Evolutionary conservation across 306 rosid genomes (phyloP).

Genomic region (Vachellia collinsii): DNA sequence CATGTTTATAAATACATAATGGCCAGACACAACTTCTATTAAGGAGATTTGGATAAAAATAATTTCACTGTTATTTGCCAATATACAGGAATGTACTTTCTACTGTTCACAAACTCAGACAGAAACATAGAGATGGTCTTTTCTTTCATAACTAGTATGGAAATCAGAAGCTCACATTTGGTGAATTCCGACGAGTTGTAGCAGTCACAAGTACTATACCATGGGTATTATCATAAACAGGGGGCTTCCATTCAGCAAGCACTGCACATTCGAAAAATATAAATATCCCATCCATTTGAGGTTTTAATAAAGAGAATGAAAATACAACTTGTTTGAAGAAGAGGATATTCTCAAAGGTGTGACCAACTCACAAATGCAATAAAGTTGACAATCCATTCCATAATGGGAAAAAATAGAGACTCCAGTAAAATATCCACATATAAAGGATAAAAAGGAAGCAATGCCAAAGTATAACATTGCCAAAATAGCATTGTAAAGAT

Average conservation of each 20-base stretch:
- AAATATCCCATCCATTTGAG: background rate
- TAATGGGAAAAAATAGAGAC: background rate
- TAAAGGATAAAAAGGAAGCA: background rate
- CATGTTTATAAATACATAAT: background rate
- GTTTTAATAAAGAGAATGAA: background rate
- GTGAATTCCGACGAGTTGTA: slow-evolving; percentile 84
- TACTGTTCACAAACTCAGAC: background rate
- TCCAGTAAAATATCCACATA: background rate
- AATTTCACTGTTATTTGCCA: background rate
- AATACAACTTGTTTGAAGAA: background rate
- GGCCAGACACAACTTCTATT: background rate
- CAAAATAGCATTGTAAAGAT: background rate
- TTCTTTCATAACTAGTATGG: background rate
- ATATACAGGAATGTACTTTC: background rate
- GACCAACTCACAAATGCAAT: background rate
- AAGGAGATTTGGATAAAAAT: background rate
- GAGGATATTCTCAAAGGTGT: background rate
- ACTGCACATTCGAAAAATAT: slow-evolving; percentile 52
- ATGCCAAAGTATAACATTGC: background rate
- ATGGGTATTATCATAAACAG: slow-evolving; percentile 74
- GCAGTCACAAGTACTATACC: slow-evolving; percentile 81
- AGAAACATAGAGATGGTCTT: background rate
- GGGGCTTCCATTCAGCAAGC: slow-evolving; percentile 94
- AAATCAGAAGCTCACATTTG: slow-evolving; percentile 62
- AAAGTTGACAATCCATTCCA: background rate